Evolutionary conservation across 441 rosid genomes (phyloP).

Genomic region (Adansonia madagascariensis): DNA sequence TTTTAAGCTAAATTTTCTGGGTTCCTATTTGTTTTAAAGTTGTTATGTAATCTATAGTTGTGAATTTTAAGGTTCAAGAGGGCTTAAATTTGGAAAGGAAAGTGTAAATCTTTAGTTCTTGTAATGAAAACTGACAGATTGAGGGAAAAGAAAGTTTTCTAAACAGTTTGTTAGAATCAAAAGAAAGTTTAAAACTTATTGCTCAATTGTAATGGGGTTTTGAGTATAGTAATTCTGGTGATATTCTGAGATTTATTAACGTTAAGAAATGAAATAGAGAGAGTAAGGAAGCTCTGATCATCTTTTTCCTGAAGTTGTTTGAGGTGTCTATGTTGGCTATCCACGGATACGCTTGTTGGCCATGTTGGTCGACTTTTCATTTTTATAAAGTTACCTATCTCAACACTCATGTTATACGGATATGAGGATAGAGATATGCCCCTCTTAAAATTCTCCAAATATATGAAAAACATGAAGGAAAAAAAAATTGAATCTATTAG

Average conservation of each 20-base stretch:
- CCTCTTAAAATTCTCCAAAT: too few relatives aligned
- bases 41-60: background rate
- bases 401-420: too few relatives aligned
- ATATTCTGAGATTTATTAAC: background rate
- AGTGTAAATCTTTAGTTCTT: background rate
- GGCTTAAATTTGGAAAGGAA: background rate
- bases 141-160: background rate
- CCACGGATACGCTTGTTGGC: background rate
- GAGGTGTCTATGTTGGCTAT: background rate
- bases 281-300: background rate
- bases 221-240: background rate
- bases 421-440: too few relatives aligned
- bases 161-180: background rate
- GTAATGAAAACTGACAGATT: background rate
- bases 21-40: background rate
- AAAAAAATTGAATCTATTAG: too few relatives aligned
- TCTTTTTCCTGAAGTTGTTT: background rate
- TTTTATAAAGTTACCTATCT: too few relatives aligned
- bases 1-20: constrained; percentile 12
- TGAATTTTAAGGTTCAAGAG: background rate
- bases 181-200: background rate
- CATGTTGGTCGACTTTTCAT: too few relatives aligned
- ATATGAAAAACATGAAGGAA: too few relatives aligned
- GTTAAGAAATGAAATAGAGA: background rate
- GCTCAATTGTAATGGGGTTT: background rate